Evolutionary conservation across 2,329 filamentous ascomycete species (phyloP).

Genomic region (Onygenales sp.): DNA sequence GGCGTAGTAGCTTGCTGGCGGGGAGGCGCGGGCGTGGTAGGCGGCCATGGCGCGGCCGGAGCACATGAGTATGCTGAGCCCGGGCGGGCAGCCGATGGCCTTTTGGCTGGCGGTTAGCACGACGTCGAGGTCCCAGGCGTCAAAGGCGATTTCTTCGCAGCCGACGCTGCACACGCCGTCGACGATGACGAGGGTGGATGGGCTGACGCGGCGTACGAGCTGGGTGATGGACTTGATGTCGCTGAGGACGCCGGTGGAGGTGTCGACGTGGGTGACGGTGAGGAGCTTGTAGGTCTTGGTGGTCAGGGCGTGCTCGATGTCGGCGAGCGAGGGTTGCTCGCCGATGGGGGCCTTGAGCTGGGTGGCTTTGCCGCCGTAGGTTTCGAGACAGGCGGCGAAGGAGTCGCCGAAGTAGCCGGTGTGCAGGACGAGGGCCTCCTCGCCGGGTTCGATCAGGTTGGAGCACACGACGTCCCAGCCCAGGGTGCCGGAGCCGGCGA

Average conservation of each 20-base stretch:
- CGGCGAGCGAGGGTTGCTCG: constrained; percentile 71
- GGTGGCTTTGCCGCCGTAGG: constrained; percentile 83
- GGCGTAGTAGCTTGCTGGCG: constrained; percentile 82
- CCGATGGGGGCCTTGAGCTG: constrained; percentile 86
- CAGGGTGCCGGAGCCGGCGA: constrained; percentile 88
- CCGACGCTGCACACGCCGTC: constrained; percentile 97
- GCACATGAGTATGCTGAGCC: constrained; percentile 87
- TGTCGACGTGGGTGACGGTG: constrained; percentile 95
- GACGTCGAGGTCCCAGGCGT: constrained; percentile 86
- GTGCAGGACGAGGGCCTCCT: constrained; percentile 85
- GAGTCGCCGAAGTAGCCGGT: constrained; percentile 96
- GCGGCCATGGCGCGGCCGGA: constrained; percentile 76
- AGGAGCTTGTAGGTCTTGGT: constrained; percentile 90
- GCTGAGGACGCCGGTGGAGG: constrained; percentile 88
- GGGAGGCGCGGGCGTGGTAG: constrained; percentile 71
- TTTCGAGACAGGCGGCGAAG: constrained; percentile 83
- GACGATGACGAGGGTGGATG: constrained; percentile 82
- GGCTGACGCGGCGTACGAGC: constrained; percentile 75
- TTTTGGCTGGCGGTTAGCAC: constrained; percentile 95
- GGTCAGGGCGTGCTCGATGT: constrained; percentile 80
- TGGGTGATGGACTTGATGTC: constrained; percentile 79
- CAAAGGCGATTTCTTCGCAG: constrained; percentile 90
- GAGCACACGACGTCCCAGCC: constrained; percentile 96
- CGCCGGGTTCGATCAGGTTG: constrained; percentile 81
- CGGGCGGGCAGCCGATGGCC: constrained; percentile 90